A percentile compares a stretch with the other conserved stretches of the same genome.
These are phyloP conservation scores for Cruciata laevipes DNA, from an alignment of 257 asterid species.

Conservation along the genomic window DNA sequence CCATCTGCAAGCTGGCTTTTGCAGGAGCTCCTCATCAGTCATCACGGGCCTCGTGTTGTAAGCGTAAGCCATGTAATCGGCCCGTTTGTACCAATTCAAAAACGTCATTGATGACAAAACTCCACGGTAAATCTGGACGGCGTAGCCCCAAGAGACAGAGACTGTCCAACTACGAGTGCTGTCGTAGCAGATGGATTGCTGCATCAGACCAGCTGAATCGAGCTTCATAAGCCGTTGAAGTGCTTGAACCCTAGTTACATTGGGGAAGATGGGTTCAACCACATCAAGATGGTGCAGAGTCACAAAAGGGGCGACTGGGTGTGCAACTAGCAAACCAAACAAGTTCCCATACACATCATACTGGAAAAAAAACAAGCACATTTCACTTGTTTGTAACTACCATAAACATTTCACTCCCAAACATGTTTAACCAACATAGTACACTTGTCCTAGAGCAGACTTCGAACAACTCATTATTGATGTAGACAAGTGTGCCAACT, in stretches of 20 bases:
- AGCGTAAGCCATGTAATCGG: conserved; percentile 75
- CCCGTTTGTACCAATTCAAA: conserved; percentile 65
- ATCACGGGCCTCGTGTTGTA: conserved; percentile 88
- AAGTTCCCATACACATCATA: conserved; percentile 90
- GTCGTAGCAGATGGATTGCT: conserved; percentile 76
- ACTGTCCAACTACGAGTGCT: conserved; percentile 57
- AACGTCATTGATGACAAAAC: conserved; percentile 63
- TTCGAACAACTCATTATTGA: not conserved
- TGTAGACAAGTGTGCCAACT: not conserved
- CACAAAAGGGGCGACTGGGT: conserved; percentile 71
- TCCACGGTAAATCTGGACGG: conserved; percentile 63
- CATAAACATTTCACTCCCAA: not conserved
- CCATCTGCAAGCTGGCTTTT: conserved; percentile 73
- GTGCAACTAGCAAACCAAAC: conserved; percentile 76
- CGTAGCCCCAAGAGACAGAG: conserved; percentile 79
- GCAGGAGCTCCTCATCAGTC: conserved; percentile 72
- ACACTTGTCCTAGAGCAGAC: not conserved
- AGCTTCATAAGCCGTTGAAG: conserved; percentile 36
- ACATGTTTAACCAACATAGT: not conserved
- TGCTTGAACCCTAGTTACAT: conserved; percentile 35
- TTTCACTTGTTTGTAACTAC: no score
- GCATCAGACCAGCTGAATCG: conserved; percentile 67
- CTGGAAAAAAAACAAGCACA: conserved; percentile 26
- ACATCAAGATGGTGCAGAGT: conserved; percentile 87
- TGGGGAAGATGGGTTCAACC: conserved; percentile 76